phyloP scores from a whole-genome alignment of 345 rosid species.

The Lagerstroemia speciosa region DNA sequence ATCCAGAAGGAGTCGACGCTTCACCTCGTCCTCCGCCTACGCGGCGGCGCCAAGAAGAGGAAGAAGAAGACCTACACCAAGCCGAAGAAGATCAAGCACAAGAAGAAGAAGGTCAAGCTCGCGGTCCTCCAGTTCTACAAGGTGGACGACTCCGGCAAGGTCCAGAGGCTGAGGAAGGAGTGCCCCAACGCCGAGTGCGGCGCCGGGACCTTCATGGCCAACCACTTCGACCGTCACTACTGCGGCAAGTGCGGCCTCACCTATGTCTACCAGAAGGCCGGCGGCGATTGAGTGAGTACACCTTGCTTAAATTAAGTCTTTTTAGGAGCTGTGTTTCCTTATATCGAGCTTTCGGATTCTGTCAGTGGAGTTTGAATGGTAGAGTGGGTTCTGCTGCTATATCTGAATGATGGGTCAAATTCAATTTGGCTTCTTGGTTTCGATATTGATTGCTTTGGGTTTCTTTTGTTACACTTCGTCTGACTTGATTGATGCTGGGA shows the following conservation, averaged over 20 bases:
- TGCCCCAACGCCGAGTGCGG: conserved; percentile 7
- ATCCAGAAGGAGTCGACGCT: conserved; percentile 9
- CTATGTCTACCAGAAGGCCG: conserved; percentile 8
- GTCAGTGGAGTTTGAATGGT: neutral
- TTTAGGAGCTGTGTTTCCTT: neutral
- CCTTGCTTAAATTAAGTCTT: neutral
- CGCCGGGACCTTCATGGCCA: conserved; percentile 8
- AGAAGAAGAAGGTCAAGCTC: conserved; percentile 12
- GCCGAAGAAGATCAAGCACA: conserved; percentile 11
- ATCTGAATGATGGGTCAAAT: neutral
- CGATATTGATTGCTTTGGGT: neutral
- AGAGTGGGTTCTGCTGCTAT: neutral
- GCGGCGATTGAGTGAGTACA: neutral
- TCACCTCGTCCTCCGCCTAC: conserved; percentile 10
- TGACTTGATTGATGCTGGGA: no score
- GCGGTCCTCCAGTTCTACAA: conserved; percentile 10
- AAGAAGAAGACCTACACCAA: conserved; percentile 11
- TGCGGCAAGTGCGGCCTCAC: conserved; percentile 9
- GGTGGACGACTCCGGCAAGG: conserved; percentile 8
- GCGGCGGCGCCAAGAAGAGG: conserved; percentile 12
- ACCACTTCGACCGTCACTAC: conserved; percentile 9
- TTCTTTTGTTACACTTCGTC: neutral
- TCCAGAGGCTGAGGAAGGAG: conserved; percentile 7
- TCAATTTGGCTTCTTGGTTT: neutral
- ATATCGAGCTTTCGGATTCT: neutral